Conservation (phyloP, 1,139 yeast species). For the Scheffersomyces insectosa region DNA sequence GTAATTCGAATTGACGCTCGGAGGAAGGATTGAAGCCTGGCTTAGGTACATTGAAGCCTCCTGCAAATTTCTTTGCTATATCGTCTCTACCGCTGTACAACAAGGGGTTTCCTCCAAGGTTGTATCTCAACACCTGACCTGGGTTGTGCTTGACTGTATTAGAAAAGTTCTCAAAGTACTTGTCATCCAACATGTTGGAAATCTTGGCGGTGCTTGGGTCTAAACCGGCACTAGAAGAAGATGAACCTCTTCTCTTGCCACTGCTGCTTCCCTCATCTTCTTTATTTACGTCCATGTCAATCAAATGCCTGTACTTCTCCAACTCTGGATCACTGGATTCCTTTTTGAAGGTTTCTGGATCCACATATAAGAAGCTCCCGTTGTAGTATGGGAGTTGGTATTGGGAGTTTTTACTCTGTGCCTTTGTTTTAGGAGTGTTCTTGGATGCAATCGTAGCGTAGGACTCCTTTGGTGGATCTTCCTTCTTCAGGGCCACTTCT, state of each 20-base stretch:
- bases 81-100: slow-evolving; percentile 67
- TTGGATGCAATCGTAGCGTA: slow-evolving; percentile 28
- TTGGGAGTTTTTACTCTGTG: slow-evolving; percentile 5
- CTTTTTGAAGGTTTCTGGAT: slow-evolving; percentile 56
- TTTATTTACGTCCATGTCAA: slow-evolving; percentile 38
- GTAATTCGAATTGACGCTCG: slow-evolving; percentile 73
- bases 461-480: slow-evolving; percentile 10
- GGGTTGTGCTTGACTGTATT: slow-evolving; percentile 78
- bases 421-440: slow-evolving; percentile 13
- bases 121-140: slow-evolving; percentile 81
- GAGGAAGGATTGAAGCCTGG: slow-evolving; percentile 67
- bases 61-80: slow-evolving; percentile 43
- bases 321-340: slow-evolving; percentile 36
- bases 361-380: slow-evolving; percentile 69
- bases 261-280: slow-evolving; percentile 6
- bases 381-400: slow-evolving; percentile 50
- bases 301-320: slow-evolving; percentile 50
- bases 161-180: slow-evolving; percentile 75
- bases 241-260: slow-evolving; percentile 13
- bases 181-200: slow-evolving; percentile 65
- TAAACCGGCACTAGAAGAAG: slow-evolving; percentile 21
- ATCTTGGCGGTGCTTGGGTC: slow-evolving; percentile 44
- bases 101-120: slow-evolving; percentile 71
- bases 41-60: slow-evolving; percentile 39
- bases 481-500: slow-evolving; percentile 5